Evolutionary conservation across 148 eudicot species (phyloP).

Genomic region (Rhododendron williamsianum): DNA sequence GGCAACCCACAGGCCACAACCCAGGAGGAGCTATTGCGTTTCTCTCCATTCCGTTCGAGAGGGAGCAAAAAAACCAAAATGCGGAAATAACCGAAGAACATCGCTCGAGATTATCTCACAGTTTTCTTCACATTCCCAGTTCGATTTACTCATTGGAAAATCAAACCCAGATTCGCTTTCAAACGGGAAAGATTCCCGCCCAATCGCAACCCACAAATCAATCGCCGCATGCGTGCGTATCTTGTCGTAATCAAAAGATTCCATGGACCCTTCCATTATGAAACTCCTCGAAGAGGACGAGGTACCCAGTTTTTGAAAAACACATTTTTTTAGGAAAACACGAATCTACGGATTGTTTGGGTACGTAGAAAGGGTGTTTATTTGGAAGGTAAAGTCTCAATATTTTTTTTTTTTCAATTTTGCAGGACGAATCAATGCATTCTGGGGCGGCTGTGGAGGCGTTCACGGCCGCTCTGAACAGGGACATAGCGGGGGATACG

Average conservation of each 20-base stretch:
- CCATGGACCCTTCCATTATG: conserved; percentile 76
- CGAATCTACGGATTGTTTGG: background rate
- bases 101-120: background rate
- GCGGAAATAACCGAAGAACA: background rate
- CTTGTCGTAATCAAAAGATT: background rate
- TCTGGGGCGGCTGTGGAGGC: conserved; percentile 96
- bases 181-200: background rate
- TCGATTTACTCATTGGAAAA: background rate
- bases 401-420: background rate
- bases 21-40: background rate
- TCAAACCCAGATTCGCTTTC: background rate
- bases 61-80: background rate
- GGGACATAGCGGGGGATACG: conserved; percentile 66
- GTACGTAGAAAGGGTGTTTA: background rate
- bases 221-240: background rate
- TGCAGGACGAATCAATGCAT: conserved; percentile 90
- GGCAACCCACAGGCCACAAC: background rate
- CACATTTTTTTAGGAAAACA: background rate
- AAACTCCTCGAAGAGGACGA: conserved; percentile 84
- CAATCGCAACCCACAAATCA: background rate
- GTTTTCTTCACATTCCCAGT: background rate
- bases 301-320: conserved; percentile 18
- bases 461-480: conserved; percentile 83
- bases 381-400: background rate
- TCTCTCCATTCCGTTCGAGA: background rate